Conservation (phyloP, 345 rosid species). For the Eucalyptus urophylla region DNA sequence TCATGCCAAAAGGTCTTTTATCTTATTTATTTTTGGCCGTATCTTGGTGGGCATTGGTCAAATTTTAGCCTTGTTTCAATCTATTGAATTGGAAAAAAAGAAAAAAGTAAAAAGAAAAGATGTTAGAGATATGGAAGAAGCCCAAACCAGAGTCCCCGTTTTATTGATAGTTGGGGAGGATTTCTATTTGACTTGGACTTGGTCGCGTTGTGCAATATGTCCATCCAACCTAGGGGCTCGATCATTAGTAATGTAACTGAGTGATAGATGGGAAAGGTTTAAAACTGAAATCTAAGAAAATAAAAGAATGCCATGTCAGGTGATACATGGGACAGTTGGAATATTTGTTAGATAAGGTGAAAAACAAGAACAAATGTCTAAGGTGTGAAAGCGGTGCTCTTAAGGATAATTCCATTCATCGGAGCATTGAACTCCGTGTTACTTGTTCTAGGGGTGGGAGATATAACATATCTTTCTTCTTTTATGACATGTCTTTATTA, state of each 20-base stretch:
- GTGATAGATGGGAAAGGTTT: neutral
- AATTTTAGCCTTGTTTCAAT: neutral
- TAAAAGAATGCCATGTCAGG: neutral
- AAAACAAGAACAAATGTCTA: neutral
- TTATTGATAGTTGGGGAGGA: neutral
- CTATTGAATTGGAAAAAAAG: neutral
- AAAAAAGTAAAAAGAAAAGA: neutral
- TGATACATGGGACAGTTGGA: neutral
- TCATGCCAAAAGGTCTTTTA: neutral
- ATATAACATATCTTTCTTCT: neutral
- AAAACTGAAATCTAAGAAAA: neutral
- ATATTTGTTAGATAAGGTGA: neutral
- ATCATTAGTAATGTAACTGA: neutral
- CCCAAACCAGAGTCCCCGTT: neutral
- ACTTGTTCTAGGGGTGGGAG: neutral
- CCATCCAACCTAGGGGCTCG: neutral
- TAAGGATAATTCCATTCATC: neutral
- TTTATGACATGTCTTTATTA: neutral
- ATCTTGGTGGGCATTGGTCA: neutral
- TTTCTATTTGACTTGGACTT: neutral
- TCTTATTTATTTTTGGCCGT: neutral
- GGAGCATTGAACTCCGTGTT: fast-evolving
- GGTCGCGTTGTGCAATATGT: neutral
- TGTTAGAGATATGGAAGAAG: neutral
- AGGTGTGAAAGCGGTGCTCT: neutral